A percentile compares a stretch with the other conserved stretches of the same genome.
phyloP scores from a whole-genome alignment of 768 basidiomycete species.

The Amanita molliuscula region DNA sequence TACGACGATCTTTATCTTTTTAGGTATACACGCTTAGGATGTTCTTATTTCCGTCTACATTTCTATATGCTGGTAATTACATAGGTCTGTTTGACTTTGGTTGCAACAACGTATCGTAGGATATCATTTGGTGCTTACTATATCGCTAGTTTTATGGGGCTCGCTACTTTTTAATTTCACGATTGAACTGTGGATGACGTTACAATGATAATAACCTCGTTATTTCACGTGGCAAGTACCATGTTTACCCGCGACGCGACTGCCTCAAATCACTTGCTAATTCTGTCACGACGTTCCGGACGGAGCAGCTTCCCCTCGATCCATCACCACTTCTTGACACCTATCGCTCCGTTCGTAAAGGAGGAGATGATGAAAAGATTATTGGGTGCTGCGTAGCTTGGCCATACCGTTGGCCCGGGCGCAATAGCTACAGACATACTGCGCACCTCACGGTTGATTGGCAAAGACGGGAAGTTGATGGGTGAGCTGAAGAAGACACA shows the following conservation, averaged over 20 bases:
- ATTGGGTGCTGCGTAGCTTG: no score
- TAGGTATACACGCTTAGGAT: neutral
- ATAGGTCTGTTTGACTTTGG: neutral
- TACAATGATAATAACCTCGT: no score
- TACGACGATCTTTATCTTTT: conserved; percentile 2
- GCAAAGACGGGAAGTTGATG: no score
- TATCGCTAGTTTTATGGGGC: neutral
- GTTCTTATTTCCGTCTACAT: neutral
- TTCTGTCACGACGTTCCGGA: conserved; percentile 12
- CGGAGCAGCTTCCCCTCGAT: conserved; percentile 3
- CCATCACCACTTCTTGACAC: conserved; percentile 6
- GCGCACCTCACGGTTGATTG: no score
- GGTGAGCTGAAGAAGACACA: no score
- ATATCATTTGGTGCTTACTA: neutral
- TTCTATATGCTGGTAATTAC: neutral
- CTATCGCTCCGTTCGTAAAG: neutral
- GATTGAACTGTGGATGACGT: neutral
- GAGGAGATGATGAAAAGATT: no score
- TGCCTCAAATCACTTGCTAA: no score
- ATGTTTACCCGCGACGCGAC: no score
- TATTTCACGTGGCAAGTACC: no score
- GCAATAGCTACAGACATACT: no score
- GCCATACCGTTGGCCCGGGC: no score
- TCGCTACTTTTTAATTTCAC: neutral
- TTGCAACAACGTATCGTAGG: neutral